Evolutionary conservation across 768 basidiomycete genomes (phyloP).

Genomic region (Coprinopsis marcescibilis): DNA sequence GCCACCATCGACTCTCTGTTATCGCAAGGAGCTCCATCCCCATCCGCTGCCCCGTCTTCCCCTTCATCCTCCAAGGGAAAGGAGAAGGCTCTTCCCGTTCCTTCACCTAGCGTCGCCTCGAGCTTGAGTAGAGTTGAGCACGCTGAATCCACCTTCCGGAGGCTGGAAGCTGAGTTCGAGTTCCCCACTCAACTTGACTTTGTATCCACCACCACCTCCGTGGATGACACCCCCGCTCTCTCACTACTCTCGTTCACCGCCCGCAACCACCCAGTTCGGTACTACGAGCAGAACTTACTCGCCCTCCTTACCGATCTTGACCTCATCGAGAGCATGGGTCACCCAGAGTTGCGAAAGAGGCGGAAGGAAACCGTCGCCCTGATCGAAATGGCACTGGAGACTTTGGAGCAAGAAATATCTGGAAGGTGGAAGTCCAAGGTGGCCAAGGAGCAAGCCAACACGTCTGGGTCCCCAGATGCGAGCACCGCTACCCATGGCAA

Average conservation of each 20-base stretch:
- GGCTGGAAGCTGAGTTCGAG: conserved; percentile 31
- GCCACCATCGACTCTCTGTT: conserved; percentile 32
- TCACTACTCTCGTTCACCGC: conserved; percentile 49
- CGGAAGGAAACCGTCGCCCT: conserved; percentile 50
- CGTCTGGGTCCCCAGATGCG: neutral
- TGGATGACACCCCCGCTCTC: conserved; percentile 19
- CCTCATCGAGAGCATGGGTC: conserved; percentile 55
- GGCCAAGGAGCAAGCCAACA: conserved; percentile 12
- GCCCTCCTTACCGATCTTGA: conserved; percentile 54
- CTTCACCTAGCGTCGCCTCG: conserved; percentile 18
- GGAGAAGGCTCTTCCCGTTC: conserved; percentile 18
- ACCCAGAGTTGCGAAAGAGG: conserved; percentile 40
- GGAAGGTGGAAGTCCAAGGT: conserved; percentile 28
- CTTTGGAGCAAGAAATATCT: conserved; percentile 45
- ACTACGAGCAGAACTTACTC: conserved; percentile 56
- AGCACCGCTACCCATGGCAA: neutral
- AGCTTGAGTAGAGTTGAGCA: conserved; percentile 35
- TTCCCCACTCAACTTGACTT: conserved; percentile 40
- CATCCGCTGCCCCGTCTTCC: conserved; percentile 7
- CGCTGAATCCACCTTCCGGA: conserved; percentile 36
- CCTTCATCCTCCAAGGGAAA: conserved; percentile 31
- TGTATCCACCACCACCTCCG: conserved; percentile 25
- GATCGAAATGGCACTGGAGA: conserved; percentile 54
- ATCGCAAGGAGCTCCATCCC: conserved; percentile 10
- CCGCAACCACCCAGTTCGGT: conserved; percentile 53